Conservation (phyloP, 1,139 yeast genomes). For the Insectozyma bohioensis region DNA sequence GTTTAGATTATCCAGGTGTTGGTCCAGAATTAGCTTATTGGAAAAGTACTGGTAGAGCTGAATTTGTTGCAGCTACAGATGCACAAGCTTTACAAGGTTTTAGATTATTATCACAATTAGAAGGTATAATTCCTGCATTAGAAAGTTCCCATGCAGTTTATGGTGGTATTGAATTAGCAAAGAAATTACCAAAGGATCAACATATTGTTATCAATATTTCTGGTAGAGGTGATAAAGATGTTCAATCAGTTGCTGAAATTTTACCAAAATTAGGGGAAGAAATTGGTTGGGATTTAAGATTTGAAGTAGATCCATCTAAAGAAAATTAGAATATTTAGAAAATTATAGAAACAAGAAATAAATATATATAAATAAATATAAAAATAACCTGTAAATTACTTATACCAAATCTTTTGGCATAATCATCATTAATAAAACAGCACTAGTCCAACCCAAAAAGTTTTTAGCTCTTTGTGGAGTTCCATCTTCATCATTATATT, state of each 20-base stretch:
- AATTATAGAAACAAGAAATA: not conserved
- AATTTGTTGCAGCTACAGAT: conserved; percentile 85
- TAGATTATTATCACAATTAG: conserved; percentile 82
- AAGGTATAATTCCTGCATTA: conserved; percentile 97
- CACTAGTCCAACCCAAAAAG: conserved; percentile 92
- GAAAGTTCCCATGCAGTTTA: conserved; percentile 95
- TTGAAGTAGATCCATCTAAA: conserved; percentile 56
- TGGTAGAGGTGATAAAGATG: conserved; percentile 99
- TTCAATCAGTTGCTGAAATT: conserved; percentile 93
- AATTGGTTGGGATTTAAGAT: conserved; percentile 95
- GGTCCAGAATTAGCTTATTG: conserved; percentile 97
- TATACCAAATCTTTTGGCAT: conserved; percentile 62
- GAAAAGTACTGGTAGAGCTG: conserved; percentile 92
- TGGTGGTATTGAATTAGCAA: conserved; percentile 89
- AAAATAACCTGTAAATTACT: not conserved
- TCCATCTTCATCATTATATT: conserved; percentile 79
- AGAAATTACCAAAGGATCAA: conserved; percentile 75
- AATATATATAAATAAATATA: not conserved
- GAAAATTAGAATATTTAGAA: conserved; percentile 10
- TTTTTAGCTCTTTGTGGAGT: conserved; percentile 80
- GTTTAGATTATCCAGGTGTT: conserved; percentile 98
- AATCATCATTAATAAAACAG: conserved; percentile 77
- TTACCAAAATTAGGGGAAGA: conserved; percentile 85
- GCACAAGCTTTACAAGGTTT: conserved; percentile 92
- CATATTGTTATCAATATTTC: conserved; percentile 85